These are phyloP conservation scores for Saururus chinensis DNA, from an alignment of 164 flowering plant genomes.

Conservation along the genomic window DNA sequence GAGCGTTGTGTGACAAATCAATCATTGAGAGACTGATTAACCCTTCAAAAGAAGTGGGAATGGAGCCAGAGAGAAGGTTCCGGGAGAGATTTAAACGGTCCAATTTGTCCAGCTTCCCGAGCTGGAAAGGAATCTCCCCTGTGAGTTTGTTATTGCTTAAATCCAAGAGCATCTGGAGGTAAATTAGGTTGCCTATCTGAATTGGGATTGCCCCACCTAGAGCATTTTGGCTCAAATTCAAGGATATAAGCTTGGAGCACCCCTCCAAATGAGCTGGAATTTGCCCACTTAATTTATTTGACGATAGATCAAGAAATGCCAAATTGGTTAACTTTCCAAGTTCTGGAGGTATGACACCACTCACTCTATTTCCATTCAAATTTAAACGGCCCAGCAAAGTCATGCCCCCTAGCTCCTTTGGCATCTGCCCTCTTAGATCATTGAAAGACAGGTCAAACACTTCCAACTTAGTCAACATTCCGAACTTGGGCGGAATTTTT, in stretches of 20 bases:
- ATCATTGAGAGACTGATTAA: conserved; percentile 27
- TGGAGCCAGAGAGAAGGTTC: conserved; percentile 39
- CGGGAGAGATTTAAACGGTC: conserved; percentile 43
- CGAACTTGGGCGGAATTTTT: background rate
- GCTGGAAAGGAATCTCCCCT: conserved; percentile 36
- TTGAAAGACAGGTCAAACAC: background rate
- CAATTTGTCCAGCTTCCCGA: conserved; percentile 27
- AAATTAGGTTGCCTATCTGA: conserved; percentile 11
- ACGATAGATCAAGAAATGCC: background rate
- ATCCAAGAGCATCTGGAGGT: conserved; percentile 18
- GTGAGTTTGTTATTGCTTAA: conserved; percentile 30
- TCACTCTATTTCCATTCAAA: no score
- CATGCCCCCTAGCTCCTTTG: no score
- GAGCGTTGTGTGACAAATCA: conserved; percentile 40
- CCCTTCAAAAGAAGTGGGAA: conserved; percentile 30
- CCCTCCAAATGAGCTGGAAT: background rate
- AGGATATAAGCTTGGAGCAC: background rate
- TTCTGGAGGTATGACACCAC: no score
- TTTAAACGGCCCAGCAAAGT: no score
- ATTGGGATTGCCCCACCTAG: background rate
- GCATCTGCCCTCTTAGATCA: background rate
- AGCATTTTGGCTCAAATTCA: background rate
- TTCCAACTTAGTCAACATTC: background rate
- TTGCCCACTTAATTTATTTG: background rate
- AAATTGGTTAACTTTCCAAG: no score